Evolutionary conservation across 345 rosid genomes (phyloP), one percentile per base, ranked within the genome.

Genomic region (Gossypium bickii): DNA sequence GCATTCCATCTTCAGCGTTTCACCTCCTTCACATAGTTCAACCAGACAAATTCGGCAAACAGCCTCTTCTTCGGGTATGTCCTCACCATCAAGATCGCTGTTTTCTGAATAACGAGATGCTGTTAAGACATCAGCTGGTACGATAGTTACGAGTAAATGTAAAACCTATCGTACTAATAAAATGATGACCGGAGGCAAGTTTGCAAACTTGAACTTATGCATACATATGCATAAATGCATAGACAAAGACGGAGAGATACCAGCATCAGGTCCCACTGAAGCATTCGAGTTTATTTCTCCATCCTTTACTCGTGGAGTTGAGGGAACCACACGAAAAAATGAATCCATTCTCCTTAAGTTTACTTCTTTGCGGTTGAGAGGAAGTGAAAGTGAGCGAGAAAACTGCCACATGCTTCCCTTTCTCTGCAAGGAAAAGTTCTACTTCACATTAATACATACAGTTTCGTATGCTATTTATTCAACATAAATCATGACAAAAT

Each of bases 1-100:
- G 87, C 97, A 94, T 78, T 94, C 98, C 95, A 94, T 90, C 89
- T 92, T 90, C 34, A 94, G 81, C 12, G 98, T 94, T 83, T 94
- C 97, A 3, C 98, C 98, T 41, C 95, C 97, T 91, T 94, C 97
- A 63, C 93, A 84, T 20, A 94, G 81, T n/a, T 90, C 98, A 47
- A 86, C 88, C 70, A 94, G 58, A 82, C 98, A 94, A 77, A 94
- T 94, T 77, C 98, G 86, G 80, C 98, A 92, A 67, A 92, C 93
- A 11, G 98, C 98, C 82, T 92, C 97, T 17, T 94, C 97, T 86
- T 94, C 95, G 1, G 87, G 89, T 78, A 94, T 94, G 82, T 94
- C 97, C 82, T 91, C 95, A 51, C 93, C 97, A 68, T 85, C 92
- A 78, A 70, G 87, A 27, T 83, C 90, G 71, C 66, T 79, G 8